Evolutionary conservation across 225 moss, liverwort and hornwort genomes (phyloP), one percentile per base, ranked within the genome.

Genomic region (Pseudisothecium myosuroides): DNA sequence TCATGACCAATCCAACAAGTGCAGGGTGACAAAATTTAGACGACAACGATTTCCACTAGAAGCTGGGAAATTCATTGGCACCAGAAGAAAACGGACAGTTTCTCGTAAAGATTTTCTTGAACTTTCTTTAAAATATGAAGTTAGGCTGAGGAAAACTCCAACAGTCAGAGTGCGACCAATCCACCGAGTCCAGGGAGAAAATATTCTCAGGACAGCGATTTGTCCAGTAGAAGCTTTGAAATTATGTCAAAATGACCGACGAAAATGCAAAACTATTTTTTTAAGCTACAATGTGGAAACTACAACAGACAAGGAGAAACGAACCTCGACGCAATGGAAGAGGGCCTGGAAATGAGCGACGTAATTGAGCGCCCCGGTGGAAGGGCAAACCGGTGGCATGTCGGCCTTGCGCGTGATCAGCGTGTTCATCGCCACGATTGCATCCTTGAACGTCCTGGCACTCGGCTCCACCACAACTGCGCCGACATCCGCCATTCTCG

Each of bases 391-490:
- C 36, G 62, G 66, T 34, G 90, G 88, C 58, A 86, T 69, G 80
- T 93, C 94, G 11, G 45, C 83, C 54, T 88, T 83, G 52, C 91
- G 91, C 71, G 86, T 90, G 86, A 98, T 96, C 79, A 98, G 94
- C 64, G 85, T 27, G 85, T 95, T 94, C 87, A 97, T 85, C 34
- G 91, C 93, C 85, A n/a, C 81, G 6, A 98, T 88, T 28, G 95
- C 94, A 59, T 96, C 97, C 63, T 97, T 94, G 62, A 93, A 98
- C n/a, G 97, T 93, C 86, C 93, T 90, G 55, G 74, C 85, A 56
- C 85, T 66, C 47, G 82, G 66, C 56, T 90, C 84, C 76, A 62
- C 73, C 83, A 88, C 73, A 29, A 79, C 88, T 47, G 89, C 83
- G 7, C 84, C 92, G 29, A 86, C 82, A 39, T 90, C 92, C 89